Conservation (phyloP, 2,329 filamentous ascomycete genomes). For the Trichoderma aggressivum region DNA sequence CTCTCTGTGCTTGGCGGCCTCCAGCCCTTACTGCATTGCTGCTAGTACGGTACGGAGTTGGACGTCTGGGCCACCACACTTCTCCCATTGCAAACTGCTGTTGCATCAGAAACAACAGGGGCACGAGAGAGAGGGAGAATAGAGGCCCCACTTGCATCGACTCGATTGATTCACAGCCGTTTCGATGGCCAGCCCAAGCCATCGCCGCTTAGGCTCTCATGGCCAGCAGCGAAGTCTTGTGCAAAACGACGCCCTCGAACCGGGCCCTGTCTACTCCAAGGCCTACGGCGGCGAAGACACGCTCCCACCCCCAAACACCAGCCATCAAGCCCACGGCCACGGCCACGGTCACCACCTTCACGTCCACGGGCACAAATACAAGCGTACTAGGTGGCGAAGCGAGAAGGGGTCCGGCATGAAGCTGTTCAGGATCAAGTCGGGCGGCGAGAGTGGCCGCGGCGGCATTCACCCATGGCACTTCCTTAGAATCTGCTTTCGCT, state of each 20-base stretch:
- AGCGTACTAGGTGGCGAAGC: background rate
- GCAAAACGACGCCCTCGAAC: background rate
- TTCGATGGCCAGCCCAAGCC: slow-evolving; percentile 5
- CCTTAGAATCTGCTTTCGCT: slow-evolving; percentile 40
- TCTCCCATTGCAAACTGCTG: background rate
- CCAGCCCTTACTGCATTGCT: background rate
- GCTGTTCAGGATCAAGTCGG: slow-evolving; percentile 22
- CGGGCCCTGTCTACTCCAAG: background rate
- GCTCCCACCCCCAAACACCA: background rate
- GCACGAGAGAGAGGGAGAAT: background rate
- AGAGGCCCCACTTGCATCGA: slow-evolving; percentile 1
- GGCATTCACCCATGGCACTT: slow-evolving; percentile 44
- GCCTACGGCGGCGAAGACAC: background rate
- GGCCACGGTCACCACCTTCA: background rate
- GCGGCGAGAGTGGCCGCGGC: slow-evolving; percentile 43
- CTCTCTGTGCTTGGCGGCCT: background rate
- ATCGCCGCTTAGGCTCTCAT: slow-evolving; percentile 2
- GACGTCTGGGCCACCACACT: background rate
- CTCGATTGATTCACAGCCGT: background rate
- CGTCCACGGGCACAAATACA: background rate
- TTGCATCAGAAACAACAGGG: background rate
- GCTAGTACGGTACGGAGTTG: background rate
- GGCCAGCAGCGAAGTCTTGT: background rate
- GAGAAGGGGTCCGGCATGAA: background rate
- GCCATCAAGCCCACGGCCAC: background rate